Percentiles rank a stretch among this genome's conserved stretches.
phyloP scores from a whole-genome alignment of 768 basidiomycete genomes.

The Aureoboletus auriporus region DNA sequence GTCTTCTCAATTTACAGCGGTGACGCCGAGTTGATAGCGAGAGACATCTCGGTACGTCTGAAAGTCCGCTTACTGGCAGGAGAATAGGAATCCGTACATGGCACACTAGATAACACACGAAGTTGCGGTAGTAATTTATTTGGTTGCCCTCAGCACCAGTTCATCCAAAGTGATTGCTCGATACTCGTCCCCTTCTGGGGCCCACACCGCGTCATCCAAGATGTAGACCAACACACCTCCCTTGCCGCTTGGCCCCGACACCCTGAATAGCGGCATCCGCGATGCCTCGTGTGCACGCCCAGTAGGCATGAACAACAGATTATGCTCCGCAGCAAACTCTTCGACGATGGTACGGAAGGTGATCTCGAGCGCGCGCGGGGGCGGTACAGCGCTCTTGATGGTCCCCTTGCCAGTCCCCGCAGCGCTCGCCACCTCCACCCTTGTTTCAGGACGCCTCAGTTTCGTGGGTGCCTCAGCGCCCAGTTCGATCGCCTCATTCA shows the following conservation, averaged over 20 bases:
- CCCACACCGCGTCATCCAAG: slow-evolving; percentile 92
- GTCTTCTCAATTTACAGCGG: no score
- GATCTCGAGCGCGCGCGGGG: slow-evolving; percentile 69
- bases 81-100: no score
- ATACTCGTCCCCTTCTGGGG: slow-evolving; percentile 60
- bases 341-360: slow-evolving; percentile 94
- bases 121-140: slow-evolving; percentile 7
- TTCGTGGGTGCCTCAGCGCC: slow-evolving; percentile 70
- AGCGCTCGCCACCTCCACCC: slow-evolving; percentile 39
- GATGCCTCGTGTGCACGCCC: slow-evolving; percentile 82
- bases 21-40: no score
- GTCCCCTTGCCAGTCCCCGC: slow-evolving; percentile 26
- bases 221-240: slow-evolving; percentile 89
- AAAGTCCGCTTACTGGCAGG: no score
- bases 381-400: slow-evolving; percentile 33
- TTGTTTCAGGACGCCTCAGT: slow-evolving; percentile 65
- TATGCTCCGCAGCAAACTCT: slow-evolving; percentile 79
- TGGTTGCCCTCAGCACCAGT: slow-evolving; percentile 70
- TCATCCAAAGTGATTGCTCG: slow-evolving; percentile 82
- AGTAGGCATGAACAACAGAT: slow-evolving; percentile 85
- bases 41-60: no score
- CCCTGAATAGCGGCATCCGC: slow-evolving; percentile 85
- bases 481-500: slow-evolving; percentile 90
- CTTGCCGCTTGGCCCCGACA: slow-evolving; percentile 79
- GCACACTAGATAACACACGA: background rate